Conservation (phyloP, 805 yeast genomes). For the Suhomyces sp. region DNA sequence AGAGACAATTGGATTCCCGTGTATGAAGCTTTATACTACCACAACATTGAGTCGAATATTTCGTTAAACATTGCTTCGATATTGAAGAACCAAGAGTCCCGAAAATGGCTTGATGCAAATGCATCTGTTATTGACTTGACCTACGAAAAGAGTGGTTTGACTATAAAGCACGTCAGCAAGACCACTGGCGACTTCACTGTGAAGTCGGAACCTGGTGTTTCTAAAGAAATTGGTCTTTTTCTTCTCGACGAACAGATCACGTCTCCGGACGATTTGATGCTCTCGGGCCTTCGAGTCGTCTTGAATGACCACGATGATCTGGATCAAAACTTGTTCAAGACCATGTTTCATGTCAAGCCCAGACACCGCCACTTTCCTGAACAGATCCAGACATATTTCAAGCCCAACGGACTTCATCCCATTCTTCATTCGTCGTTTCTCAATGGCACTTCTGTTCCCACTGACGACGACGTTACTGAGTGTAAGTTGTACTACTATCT, state of each 20-base stretch:
- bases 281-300: conserved; percentile 35
- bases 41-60: conserved; percentile 7
- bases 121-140: background rate
- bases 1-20: conserved; percentile 25
- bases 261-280: conserved; percentile 31
- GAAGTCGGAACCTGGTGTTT: background rate
- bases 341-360: conserved; percentile 43
- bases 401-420: conserved; percentile 39
- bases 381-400: background rate
- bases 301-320: conserved; percentile 16
- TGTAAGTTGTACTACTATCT: conserved; percentile 36
- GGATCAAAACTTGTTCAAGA: conserved; percentile 26
- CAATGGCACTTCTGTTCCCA: conserved; percentile 8
- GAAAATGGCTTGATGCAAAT: background rate
- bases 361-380: conserved; percentile 24
- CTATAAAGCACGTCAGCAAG: background rate
- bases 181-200: background rate
- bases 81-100: background rate
- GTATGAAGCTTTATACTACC: conserved; percentile 28
- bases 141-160: background rate
- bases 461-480: conserved; percentile 21
- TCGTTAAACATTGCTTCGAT: background rate
- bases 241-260: conserved; percentile 25
- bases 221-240: conserved; percentile 40
- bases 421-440: conserved; percentile 18